Percentiles rank a stretch among this genome's conserved stretches.
Evolutionary conservation across 192 early-diverging fungal genomes (phyloP).

Genomic region (Umbelopsis sp.): DNA sequence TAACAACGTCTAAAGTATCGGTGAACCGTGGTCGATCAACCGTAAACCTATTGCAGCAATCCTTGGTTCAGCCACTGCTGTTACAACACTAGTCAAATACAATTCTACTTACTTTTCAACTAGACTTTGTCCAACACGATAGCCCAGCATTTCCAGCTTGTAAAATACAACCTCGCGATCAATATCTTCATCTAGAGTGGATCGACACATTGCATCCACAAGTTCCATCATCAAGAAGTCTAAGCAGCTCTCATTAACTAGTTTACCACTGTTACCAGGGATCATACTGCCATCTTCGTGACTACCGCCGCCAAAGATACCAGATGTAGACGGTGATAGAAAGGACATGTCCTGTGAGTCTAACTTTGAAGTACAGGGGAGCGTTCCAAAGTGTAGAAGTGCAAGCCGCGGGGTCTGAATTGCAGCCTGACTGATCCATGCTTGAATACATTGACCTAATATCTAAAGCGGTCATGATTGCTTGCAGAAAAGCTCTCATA

Average conservation of each 20-base stretch:
- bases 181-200: conserved; percentile 63
- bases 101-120: conserved; percentile 68
- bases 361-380: neutral
- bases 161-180: conserved; percentile 88
- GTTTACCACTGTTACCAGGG: conserved; percentile 12
- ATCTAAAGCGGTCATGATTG: too few species aligned
- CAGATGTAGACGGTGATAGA: conserved; percentile 10
- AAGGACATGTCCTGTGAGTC: neutral
- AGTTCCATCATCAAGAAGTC: conserved; percentile 80
- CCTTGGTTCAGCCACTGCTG: neutral
- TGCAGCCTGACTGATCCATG: too few species aligned
- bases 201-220: conserved; percentile 67
- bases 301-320: conserved; percentile 7
- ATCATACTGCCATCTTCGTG: conserved; percentile 12
- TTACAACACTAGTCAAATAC: neutral
- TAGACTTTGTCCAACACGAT: conserved; percentile 84
- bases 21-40: conserved; percentile 85
- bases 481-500: too few species aligned
- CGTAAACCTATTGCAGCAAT: conserved; percentile 62
- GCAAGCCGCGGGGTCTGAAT: neutral
- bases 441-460: too few species aligned
- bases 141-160: conserved; percentile 91
- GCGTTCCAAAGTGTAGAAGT: neutral
- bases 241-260: conserved; percentile 69
- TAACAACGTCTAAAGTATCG: conserved; percentile 95